Base-by-base conservation (phyloP, 1,284 basidiomycete genomes). In the Microbotryum intermedium region DNA sequence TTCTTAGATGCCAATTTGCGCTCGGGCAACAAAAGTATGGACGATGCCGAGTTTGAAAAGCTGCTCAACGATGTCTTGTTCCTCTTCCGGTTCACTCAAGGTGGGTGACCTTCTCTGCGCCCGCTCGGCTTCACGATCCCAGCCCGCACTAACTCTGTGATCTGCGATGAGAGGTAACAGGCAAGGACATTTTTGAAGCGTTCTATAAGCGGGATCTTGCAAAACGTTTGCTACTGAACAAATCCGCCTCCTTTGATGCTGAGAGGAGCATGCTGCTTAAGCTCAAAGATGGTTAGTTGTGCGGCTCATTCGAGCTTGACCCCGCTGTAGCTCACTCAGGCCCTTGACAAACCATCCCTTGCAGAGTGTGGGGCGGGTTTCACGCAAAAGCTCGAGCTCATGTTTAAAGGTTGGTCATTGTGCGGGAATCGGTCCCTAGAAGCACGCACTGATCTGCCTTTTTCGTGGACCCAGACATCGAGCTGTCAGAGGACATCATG, bases 141-240 rank as follows among this genome's bases (percentile, higher is more conserved):
- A 43, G 20, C 42, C 42, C 20, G 10, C 18, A 21, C 45, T 25
- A 5, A 16, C 16, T 28, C 50, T 23, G 20, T 13, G 28, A 51
- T 29, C 6, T 45, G 13, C 21, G 23, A 11, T 25, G 6, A 30
- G 1, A 20, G 26, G 6, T 13, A 34, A n/a, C 50, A 70, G 68
- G 70, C 60, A 77, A 77, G 64, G 76, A 77, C 60, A 72, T 74
- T 29, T 97, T 97, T 76, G 85, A 93, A 70, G 88, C 88, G 34
- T 97, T 95, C 76, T 99, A 97, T 76, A 87, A 89, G 72, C 84
- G 88, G 10, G 84, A 86, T 51, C 78, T 98, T 56, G 89, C 93
- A 21, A 95, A 90, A 77, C 82, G 94, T 44, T 74, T 99, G 58
- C 77, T 99, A 44, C 79, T 97, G 21, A 84, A 85, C 69, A 86